Percentiles rank a stretch among this genome's conserved stretches.
Conservation (phyloP, 345 rosid genomes). For the Erodium maritimum region DNA sequence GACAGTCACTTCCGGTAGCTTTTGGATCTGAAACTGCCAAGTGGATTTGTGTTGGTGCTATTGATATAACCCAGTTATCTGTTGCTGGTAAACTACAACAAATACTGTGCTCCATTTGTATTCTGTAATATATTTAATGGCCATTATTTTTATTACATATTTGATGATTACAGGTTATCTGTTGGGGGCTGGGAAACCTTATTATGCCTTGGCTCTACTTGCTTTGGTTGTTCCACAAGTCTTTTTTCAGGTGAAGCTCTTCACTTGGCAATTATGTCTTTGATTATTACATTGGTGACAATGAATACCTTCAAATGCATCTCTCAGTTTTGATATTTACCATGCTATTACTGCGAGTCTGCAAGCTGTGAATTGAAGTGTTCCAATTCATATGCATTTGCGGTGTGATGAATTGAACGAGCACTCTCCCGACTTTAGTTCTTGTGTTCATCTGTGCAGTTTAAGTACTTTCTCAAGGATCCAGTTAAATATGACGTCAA, state of each 20-base stretch:
- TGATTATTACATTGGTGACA: too few species aligned
- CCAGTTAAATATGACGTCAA: slow-evolving; percentile 91
- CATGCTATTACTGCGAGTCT: too few species aligned
- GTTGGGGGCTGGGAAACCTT: slow-evolving; percentile 89
- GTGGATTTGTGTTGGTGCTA: slow-evolving; percentile 98
- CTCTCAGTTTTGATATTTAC: too few species aligned
- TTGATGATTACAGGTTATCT: slow-evolving; percentile 59
- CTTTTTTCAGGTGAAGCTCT: slow-evolving; percentile 92
- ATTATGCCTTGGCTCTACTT: slow-evolving; percentile 69
- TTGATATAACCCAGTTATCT: slow-evolving; percentile 85
- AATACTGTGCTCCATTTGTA: not conserved
- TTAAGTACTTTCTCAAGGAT: slow-evolving; percentile 84
- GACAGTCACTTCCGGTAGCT: slow-evolving; percentile 89
- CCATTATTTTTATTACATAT: too few species aligned
- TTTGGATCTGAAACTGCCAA: slow-evolving; percentile 97
- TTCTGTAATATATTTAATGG: not conserved
- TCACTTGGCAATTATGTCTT: not conserved
- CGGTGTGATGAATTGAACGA: too few species aligned
- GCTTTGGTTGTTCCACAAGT: slow-evolving; percentile 71
- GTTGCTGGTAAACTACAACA: slow-evolving; percentile 76
- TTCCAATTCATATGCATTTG: too few species aligned
- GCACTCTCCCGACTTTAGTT: too few species aligned
- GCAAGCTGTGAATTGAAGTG: too few species aligned
- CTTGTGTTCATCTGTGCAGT: slow-evolving; percentile 49
- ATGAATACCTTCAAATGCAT: too few species aligned